A percentile compares a stretch with the other conserved stretches of the same genome.
These are phyloP conservation scores for Xylariaceae sp. DNA, from an alignment of 2,329 filamentous ascomycete genomes.

Conservation along the genomic window DNA sequence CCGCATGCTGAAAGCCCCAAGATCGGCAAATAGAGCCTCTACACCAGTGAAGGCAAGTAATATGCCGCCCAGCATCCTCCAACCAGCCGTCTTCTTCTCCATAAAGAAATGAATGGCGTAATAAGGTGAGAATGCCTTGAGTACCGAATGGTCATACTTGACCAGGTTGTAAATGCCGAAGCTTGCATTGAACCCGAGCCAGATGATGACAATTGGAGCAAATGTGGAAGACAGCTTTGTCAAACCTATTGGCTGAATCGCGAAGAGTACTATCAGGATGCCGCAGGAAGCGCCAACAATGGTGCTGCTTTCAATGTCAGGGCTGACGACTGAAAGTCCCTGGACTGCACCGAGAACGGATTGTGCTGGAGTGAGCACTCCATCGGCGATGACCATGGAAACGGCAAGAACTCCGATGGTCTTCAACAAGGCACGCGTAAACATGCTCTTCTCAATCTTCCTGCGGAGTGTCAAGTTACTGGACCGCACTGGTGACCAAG, in stretches of 20 bases:
- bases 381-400: slow-evolving; percentile 63
- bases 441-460: slow-evolving; percentile 48
- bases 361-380: slow-evolving; percentile 65
- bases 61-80: slow-evolving; percentile 65
- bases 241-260: slow-evolving; percentile 62
- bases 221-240: slow-evolving; percentile 56
- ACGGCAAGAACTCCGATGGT: slow-evolving; percentile 61
- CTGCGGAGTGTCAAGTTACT: slow-evolving; percentile 28
- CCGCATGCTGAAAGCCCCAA: slow-evolving; percentile 67
- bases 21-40: slow-evolving; percentile 74
- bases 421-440: slow-evolving; percentile 52
- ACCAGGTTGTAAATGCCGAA: slow-evolving; percentile 62
- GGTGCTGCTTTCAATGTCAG: slow-evolving; percentile 49
- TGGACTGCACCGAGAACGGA: slow-evolving; percentile 67
- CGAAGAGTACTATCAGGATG: slow-evolving; percentile 60
- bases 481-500: too few species aligned
- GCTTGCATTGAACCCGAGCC: slow-evolving; percentile 59
- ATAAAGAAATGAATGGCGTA: slow-evolving; percentile 59
- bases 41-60: slow-evolving; percentile 72
- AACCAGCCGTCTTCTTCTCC: slow-evolving; percentile 55
- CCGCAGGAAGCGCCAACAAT: slow-evolving; percentile 62
- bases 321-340: slow-evolving; percentile 54
- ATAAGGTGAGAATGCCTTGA: slow-evolving; percentile 54
- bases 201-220: slow-evolving; percentile 63
- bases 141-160: slow-evolving; percentile 47